Conservation (phyloP, 495 filamentous ascomycete genomes). For the Haplographium delicatum region DNA sequence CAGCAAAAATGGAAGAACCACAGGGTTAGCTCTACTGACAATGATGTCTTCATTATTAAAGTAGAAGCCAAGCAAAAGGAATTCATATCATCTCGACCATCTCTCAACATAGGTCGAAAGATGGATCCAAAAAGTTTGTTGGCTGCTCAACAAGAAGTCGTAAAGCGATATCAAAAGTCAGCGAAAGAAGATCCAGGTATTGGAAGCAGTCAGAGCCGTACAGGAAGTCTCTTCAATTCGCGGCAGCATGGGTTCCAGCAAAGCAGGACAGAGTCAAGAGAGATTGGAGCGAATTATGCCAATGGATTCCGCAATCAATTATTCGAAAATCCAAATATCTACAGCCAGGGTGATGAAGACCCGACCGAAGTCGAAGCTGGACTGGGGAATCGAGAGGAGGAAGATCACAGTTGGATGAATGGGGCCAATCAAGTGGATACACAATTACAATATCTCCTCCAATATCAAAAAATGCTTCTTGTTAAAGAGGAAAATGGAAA, state of each 20-base stretch:
- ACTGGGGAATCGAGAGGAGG: background rate
- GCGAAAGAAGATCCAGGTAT: background rate
- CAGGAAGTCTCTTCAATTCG: background rate
- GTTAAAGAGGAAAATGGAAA: background rate
- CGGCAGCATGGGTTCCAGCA: no score
- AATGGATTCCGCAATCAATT: background rate
- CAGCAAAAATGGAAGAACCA: background rate
- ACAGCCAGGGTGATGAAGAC: background rate
- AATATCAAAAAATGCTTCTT: background rate
- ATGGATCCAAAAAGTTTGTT: background rate
- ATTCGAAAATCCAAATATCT: background rate
- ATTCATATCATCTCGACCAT: background rate
- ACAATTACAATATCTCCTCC: background rate
- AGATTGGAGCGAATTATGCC: background rate
- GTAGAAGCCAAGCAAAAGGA: background rate
- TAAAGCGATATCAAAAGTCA: background rate
- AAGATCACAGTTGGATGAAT: conserved; percentile 18
- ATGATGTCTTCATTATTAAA: background rate
- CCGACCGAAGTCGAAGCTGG: conserved; percentile 1
- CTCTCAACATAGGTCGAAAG: background rate
- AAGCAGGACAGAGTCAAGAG: background rate
- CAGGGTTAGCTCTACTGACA: background rate
- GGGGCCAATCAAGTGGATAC: background rate
- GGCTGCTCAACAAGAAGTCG: background rate
- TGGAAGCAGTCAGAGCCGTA: no score